A percentile compares a stretch with the other conserved stretches of the same genome.
Conservation (phyloP, 2,329 filamentous ascomycete species). For the Chaetothyriales sp. region DNA sequence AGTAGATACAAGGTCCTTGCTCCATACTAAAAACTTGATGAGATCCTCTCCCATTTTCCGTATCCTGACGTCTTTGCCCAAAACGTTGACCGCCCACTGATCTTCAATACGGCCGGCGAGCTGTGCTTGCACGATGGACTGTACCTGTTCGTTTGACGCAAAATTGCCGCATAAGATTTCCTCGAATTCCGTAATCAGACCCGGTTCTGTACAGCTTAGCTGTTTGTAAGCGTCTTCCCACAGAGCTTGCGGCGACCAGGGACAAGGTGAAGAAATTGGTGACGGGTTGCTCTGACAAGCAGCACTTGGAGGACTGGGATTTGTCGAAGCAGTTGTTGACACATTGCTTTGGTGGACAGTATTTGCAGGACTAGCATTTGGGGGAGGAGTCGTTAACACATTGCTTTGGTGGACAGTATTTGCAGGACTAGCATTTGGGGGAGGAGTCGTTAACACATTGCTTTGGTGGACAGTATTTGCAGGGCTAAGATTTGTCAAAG, state of each 20-base stretch:
- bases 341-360: neutral
- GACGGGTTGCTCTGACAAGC: neutral
- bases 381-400: neutral
- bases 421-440: neutral
- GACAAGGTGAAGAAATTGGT: neutral
- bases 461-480: neutral
- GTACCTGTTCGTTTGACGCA: neutral
- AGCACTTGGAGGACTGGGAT: neutral
- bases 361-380: neutral
- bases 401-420: neutral
- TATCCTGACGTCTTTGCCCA: constrained; percentile 13
- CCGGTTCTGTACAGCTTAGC: neutral
- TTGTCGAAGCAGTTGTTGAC: neutral
- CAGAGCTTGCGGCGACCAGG: neutral
- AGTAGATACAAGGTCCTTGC: constrained; percentile 14
- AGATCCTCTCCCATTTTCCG: constrained; percentile 16
- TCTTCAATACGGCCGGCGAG: neutral
- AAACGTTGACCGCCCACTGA: neutral
- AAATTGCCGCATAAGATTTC: neutral
- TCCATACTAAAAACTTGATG: constrained; percentile 16
- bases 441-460: neutral
- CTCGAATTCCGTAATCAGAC: neutral
- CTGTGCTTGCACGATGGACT: neutral
- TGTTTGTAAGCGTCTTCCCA: neutral
- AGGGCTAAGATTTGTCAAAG: too few species aligned